phyloP scores from a whole-genome alignment of 2,329 filamentous ascomycete genomes.

The Alternaria viburni region DNA sequence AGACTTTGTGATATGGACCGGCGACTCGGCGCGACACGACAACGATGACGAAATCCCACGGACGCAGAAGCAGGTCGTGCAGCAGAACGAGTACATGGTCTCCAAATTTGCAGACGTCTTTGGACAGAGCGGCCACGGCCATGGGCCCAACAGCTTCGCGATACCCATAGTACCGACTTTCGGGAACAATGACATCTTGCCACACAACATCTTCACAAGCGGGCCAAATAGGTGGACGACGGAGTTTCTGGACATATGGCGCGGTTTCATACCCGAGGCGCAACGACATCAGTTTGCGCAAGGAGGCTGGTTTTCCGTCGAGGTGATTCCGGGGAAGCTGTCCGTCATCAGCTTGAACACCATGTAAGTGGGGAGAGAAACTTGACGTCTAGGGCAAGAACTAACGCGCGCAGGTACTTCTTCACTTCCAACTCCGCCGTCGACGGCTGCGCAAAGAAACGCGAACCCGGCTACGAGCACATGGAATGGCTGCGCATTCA shows the following conservation, averaged over 20 bases:
- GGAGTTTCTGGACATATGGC: slow-evolving; percentile 80
- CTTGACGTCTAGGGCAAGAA: neutral
- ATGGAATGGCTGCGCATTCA: slow-evolving; percentile 96
- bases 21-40: slow-evolving; percentile 88
- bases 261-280: slow-evolving; percentile 84
- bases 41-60: slow-evolving; percentile 83
- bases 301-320: slow-evolving; percentile 93
- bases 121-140: slow-evolving; percentile 54
- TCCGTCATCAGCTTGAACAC: slow-evolving; percentile 96
- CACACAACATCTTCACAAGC: slow-evolving; percentile 87
- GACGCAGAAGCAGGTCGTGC: slow-evolving; percentile 74
- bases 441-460: slow-evolving; percentile 80
- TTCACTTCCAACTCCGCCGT: slow-evolving; percentile 93
- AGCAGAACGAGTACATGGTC: slow-evolving; percentile 77
- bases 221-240: slow-evolving; percentile 89
- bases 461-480: slow-evolving; percentile 89
- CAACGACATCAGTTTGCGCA: slow-evolving; percentile 90
- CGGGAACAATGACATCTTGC: slow-evolving; percentile 97
- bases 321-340: slow-evolving; percentile 84
- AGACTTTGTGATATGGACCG: slow-evolving; percentile 93
- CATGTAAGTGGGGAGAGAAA: slow-evolving; percentile 55
- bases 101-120: slow-evolving; percentile 80
- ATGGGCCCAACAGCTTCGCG: slow-evolving; percentile 60
- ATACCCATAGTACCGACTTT: slow-evolving; percentile 89
- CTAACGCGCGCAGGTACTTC: slow-evolving; percentile 67